Conservation (phyloP, 805 yeast species). For the Lipomyces mesembrius region DNA sequence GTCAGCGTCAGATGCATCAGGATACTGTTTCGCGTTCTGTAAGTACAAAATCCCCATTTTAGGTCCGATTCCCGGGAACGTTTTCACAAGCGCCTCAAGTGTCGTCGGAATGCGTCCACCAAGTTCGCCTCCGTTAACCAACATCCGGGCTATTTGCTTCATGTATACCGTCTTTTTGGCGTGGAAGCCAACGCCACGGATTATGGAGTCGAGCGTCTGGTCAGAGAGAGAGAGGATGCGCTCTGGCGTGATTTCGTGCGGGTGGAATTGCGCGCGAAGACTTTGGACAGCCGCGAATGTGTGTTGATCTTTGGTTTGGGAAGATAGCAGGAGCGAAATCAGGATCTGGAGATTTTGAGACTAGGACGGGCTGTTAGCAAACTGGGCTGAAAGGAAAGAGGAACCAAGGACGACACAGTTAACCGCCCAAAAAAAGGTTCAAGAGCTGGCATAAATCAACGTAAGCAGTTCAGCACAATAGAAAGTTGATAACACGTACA, state of each 20-base stretch:
- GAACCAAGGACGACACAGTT: not conserved
- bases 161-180: constrained; percentile 74
- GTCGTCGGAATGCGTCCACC: constrained; percentile 74
- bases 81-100: constrained; percentile 60
- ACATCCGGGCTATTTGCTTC: constrained; percentile 60
- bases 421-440: too few relatives aligned
- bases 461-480: too few relatives aligned
- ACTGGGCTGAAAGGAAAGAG: not conserved
- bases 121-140: constrained; percentile 46
- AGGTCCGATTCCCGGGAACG: constrained; percentile 92
- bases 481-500: constrained; percentile 10
- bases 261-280: constrained; percentile 54
- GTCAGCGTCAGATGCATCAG: not conserved
- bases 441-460: not conserved
- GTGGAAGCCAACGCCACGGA: constrained; percentile 87
- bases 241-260: constrained; percentile 48
- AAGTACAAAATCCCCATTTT: constrained; percentile 86
- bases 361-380: constrained; percentile 40
- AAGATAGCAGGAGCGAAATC: constrained; percentile 80
- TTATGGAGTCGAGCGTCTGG: constrained; percentile 54
- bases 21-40: constrained; percentile 60
- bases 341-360: constrained; percentile 71
- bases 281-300: constrained; percentile 72
- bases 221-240: constrained; percentile 48
- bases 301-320: constrained; percentile 90